Base-by-base conservation (phyloP, 495 filamentous ascomycete genomes). In the Trypethelium eluteriae region DNA sequence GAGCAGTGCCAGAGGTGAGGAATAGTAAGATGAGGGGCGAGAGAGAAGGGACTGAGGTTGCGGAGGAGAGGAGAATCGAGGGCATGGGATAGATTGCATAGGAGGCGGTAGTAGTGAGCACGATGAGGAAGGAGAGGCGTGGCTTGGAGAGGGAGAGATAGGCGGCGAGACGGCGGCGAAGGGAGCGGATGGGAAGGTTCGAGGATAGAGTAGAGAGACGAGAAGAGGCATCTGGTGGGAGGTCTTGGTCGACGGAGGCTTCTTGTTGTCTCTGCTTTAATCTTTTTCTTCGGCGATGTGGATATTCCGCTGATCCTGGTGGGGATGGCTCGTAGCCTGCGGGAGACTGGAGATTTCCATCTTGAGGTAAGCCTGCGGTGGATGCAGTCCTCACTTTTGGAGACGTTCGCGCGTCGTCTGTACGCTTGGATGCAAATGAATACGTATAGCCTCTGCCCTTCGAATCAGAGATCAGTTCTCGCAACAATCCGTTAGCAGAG, bases 101-200 rank as follows among this genome's bases (percentile, higher is more conserved):
- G 38, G 94, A 87, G 2, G 92, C 87, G 66, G 92, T 96, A 11
- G 95, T 92, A 0, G 92, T 91, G 62, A 98, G 86, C 39, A 97
- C 87, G 66, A 98, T 88, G 35, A 98, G 82, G 66, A 96, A 88
- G 14, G 92, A 93, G 50, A 98, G 85, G 53, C 95, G 91, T 4
- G 94, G 94, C 77, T 98, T 98, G 35, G 91, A 89, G 71, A 98
- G 88, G 7, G 94, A 90, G 70, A 98, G 88, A 73, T 89, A 91
- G 44, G 91, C 86, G n/a, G 92, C 89, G 63, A 94, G 70, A 47
- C 84, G 82, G 67, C 92, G 89, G 57, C 88, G 86, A 62, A 95
- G 66, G 53, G 93, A 95, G 70, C 79, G 71, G 57, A 83, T 76
- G 2, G 86, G 84, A 39, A 88, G 85, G n/a, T 80, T 77, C 38